Evolutionary conservation across 139 green algal genomes (phyloP), one percentile per base, ranked within the genome.

Genomic region (Tetradesmus lagerheimii): DNA sequence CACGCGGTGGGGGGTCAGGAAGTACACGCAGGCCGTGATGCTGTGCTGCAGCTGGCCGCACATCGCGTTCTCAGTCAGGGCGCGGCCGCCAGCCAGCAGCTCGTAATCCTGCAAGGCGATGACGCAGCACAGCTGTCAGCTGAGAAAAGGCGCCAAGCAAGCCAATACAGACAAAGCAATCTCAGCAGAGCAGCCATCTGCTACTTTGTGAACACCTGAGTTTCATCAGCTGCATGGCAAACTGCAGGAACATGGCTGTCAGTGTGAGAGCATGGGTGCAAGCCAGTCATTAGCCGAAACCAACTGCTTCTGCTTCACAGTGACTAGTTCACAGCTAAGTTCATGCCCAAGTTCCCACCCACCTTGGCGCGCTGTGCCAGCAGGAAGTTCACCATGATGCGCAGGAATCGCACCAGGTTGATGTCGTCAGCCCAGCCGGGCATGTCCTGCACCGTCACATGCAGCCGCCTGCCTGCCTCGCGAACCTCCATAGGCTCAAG

Each of bases 341-440:
- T 66, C 53, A 66, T 4, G 23, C 45, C 11, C 11, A 53, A 20
- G 57, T 67, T 67, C 57, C n/a, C 57, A 71, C 57, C 47, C 34
- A 76, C 82, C 57, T 76, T 89, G 29, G 64, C 31, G 6, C 41
- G 75, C 71, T 89, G 85, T 71, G 53, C 31, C 31, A 83, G 85
- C 11, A 82, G 31, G 71, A 84, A 82, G 27, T n/a, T 47, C 16
- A 57, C 34, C 31, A 83, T 71, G 12, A 74, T 45, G n/a, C 71
- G 75, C 67, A 83, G 34, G 85, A 38, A 82, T 29, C 43, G 45
- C 41, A 89, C 67, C 67, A 89, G 66, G 85, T 89, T 89, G 67
- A 89, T 89, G 41, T 89, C 85, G 66, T 89, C 85, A 57, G 35
- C 85, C 66, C 57, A 92, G 41, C 89, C 89, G n/a, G 89, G 89